Evolutionary conservation across 768 basidiomycete genomes (phyloP).

Genomic region (Paxillus rubicundulus): DNA sequence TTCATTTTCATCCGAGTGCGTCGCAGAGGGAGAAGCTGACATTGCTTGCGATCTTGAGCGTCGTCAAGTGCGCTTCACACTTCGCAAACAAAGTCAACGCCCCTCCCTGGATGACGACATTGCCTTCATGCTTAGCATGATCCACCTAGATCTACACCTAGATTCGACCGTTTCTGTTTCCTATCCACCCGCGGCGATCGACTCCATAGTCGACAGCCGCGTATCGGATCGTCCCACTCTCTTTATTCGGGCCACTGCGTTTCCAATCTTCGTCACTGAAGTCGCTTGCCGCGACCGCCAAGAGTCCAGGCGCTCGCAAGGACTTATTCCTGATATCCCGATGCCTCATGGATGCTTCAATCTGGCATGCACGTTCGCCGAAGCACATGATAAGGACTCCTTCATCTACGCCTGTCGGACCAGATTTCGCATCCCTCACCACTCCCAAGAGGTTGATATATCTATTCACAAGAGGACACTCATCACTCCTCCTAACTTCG

Average conservation of each 20-base stretch:
- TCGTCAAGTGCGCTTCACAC: slow-evolving; percentile 30
- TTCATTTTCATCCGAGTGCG: slow-evolving; percentile 33
- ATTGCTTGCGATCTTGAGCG: slow-evolving; percentile 38
- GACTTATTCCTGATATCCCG: slow-evolving; percentile 22
- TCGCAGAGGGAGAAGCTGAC: slow-evolving; percentile 23
- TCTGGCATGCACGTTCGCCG: slow-evolving; percentile 30
- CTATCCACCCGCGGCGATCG: slow-evolving; percentile 22
- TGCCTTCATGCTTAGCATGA: background rate
- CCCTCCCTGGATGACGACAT: slow-evolving; percentile 2
- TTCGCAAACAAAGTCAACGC: slow-evolving; percentile 23
- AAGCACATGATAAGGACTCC: slow-evolving; percentile 22
- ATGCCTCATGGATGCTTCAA: slow-evolving; percentile 31
- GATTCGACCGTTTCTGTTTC: slow-evolving; percentile 9
- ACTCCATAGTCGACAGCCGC: slow-evolving; percentile 17
- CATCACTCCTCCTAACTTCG: slow-evolving; percentile 12
- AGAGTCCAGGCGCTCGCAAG: slow-evolving; percentile 21
- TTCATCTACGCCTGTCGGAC: slow-evolving; percentile 26
- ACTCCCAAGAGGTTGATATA: slow-evolving; percentile 6
- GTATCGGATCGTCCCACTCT: slow-evolving; percentile 14
- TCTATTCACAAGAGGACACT: slow-evolving; percentile 13
- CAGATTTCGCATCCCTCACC: slow-evolving; percentile 20
- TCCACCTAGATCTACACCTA: background rate
- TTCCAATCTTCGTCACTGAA: slow-evolving; percentile 28
- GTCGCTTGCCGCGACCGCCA: background rate
- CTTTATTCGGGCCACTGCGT: slow-evolving; percentile 34